Conservation (phyloP, 2,329 filamentous ascomycete species). For the Trichoderma sp. region DNA sequence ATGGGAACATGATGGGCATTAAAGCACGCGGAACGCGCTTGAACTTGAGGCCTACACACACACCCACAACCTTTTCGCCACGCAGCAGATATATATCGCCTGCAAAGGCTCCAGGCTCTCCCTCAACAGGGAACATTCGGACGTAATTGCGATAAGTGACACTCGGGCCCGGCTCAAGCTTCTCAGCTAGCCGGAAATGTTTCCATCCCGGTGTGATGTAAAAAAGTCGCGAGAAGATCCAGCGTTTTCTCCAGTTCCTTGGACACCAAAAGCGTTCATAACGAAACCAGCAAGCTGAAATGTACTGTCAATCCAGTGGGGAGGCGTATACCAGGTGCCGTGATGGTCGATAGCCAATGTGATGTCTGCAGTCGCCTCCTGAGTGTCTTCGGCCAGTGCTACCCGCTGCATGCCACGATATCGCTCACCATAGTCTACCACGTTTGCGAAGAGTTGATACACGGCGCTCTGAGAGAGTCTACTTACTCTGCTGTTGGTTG, state of each 20-base stretch:
- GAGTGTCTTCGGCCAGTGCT: neutral
- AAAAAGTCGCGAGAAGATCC: slow-evolving; percentile 43
- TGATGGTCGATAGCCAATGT: neutral
- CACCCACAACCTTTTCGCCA: slow-evolving; percentile 49
- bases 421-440: neutral
- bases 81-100: slow-evolving; percentile 60
- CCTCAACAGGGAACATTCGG: slow-evolving; percentile 53
- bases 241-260: neutral
- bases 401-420: neutral
- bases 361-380: neutral
- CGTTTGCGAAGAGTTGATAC: neutral
- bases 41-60: slow-evolving; percentile 61
- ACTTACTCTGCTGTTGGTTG: neutral
- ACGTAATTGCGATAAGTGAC: slow-evolving; percentile 59
- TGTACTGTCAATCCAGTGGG: slow-evolving; percentile 59
- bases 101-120: slow-evolving; percentile 42
- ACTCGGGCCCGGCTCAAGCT: slow-evolving; percentile 37
- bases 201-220: slow-evolving; percentile 61
- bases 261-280: slow-evolving; percentile 46
- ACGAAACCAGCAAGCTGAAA: slow-evolving; percentile 42
- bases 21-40: slow-evolving; percentile 66
- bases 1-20: slow-evolving; percentile 65
- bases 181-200: slow-evolving; percentile 52
- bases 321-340: slow-evolving; percentile 27
- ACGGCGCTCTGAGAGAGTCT: neutral